These are phyloP conservation scores for Bolboschoenus planiculmis DNA, from an alignment of 176 grass and related monocot species.

Conservation along the genomic window DNA sequence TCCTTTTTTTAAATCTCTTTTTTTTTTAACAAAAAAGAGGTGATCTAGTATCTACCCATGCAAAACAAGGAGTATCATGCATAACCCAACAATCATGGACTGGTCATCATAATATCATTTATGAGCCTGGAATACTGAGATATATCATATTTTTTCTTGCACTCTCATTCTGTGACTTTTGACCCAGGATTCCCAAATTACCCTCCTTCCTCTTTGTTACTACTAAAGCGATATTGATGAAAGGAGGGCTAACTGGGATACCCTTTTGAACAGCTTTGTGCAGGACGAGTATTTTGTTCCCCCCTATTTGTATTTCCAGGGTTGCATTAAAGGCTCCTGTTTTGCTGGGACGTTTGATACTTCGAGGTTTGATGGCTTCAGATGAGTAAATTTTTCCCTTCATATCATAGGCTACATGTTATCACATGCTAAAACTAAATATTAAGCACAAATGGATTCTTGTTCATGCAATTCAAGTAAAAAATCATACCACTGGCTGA, in stretches of 20 bases:
- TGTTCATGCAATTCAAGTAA: background rate
- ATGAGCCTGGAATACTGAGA: background rate
- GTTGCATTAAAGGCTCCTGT: background rate
- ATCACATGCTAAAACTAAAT: slow-evolving; percentile 1
- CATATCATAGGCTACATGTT: background rate
- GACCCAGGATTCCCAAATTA: background rate
- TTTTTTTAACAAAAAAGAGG: background rate
- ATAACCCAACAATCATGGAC: background rate
- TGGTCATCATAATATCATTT: background rate
- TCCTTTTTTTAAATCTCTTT: background rate
- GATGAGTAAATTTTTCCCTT: background rate
- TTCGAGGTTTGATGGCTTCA: background rate
- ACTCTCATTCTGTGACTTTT: background rate
- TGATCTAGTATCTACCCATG: background rate
- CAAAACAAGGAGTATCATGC: background rate
- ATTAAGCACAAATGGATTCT: background rate
- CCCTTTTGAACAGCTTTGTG: background rate
- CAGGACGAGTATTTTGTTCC: background rate
- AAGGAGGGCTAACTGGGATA: background rate
- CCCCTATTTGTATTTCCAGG: background rate
- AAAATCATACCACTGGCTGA: slow-evolving; percentile 28
- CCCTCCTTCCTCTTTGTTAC: background rate
- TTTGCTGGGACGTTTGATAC: background rate
- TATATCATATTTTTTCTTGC: background rate
- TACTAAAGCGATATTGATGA: background rate